Conservation (phyloP, 2,329 filamentous ascomycete genomes). For the Zalaria sp. region DNA sequence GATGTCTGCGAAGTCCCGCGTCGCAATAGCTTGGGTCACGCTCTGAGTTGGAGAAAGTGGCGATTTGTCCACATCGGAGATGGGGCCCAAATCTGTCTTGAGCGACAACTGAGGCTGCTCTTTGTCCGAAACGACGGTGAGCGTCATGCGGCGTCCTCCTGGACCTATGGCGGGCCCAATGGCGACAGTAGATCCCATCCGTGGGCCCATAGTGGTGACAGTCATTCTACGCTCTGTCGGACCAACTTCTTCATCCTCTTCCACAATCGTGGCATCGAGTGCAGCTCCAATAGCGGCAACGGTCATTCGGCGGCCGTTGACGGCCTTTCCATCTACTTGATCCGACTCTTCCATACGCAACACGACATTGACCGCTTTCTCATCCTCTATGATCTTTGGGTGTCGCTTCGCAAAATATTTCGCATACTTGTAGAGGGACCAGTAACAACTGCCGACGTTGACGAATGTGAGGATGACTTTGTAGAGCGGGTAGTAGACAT, state of each 20-base stretch:
- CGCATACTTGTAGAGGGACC: conserved; percentile 24
- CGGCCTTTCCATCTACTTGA: background rate
- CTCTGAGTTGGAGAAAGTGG: background rate
- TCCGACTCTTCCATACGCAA: conserved; percentile 6
- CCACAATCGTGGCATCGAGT: conserved; percentile 1
- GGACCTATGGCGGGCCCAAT: background rate
- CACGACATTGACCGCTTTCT: conserved; percentile 19
- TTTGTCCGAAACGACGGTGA: background rate
- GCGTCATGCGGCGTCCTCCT: background rate
- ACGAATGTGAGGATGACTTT: conserved; percentile 30
- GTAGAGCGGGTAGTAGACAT: conserved; percentile 31
- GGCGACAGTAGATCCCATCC: background rate
- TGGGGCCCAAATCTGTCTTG: background rate
- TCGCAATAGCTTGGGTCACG: background rate
- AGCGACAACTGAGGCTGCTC: background rate
- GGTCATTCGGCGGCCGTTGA: conserved; percentile 6
- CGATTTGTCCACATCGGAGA: background rate
- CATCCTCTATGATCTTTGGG: conserved; percentile 34
- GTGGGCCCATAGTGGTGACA: conserved; percentile 5
- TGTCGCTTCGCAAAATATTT: conserved; percentile 33
- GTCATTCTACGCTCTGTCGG: conserved; percentile 4
- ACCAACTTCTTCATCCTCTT: background rate
- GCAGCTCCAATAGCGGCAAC: conserved; percentile 7
- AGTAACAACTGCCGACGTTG: conserved; percentile 24
- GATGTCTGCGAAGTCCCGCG: background rate